Percentiles rank a stretch among this genome's conserved stretches.
Conservation (phyloP, 768 basidiomycete species). For the Pulveroboletus sp. region DNA sequence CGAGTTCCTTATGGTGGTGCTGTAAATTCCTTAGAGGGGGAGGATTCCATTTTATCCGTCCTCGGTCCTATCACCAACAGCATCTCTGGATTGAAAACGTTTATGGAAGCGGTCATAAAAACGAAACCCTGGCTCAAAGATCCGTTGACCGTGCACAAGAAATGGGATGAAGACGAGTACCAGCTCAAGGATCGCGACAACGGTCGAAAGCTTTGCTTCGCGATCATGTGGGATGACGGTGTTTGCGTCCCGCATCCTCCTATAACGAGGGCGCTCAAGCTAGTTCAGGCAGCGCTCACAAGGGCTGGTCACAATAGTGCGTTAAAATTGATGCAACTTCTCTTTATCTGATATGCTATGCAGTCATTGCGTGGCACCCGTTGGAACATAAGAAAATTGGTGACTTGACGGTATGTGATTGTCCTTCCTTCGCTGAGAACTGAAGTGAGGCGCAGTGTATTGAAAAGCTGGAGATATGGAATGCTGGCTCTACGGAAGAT, state of each 20-base stretch:
- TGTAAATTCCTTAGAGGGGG: slow-evolving; percentile 64
- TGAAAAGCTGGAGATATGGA: slow-evolving; percentile 41
- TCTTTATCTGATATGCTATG: background rate
- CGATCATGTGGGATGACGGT: slow-evolving; percentile 67
- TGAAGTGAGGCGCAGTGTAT: background rate
- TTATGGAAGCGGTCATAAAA: slow-evolving; percentile 62
- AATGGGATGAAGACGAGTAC: slow-evolving; percentile 62
- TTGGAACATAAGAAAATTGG: slow-evolving; percentile 49
- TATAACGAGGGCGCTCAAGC: slow-evolving; percentile 55
- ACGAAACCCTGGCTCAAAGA: slow-evolving; percentile 66
- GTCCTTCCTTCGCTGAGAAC: background rate
- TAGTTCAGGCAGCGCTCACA: slow-evolving; percentile 52
- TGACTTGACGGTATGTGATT: slow-evolving; percentile 36
- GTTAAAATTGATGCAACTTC: slow-evolving; percentile 2
- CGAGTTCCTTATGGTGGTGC: slow-evolving; percentile 72
- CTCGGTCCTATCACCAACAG: slow-evolving; percentile 68
- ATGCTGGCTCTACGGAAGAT: slow-evolving; percentile 49
- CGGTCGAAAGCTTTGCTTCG: slow-evolving; percentile 53
- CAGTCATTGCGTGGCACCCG: slow-evolving; percentile 72
- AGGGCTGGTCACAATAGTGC: slow-evolving; percentile 65
- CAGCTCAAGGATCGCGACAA: slow-evolving; percentile 54
- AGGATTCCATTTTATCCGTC: slow-evolving; percentile 69
- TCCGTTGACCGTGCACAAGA: slow-evolving; percentile 53
- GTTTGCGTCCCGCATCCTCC: slow-evolving; percentile 63
- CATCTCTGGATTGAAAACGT: slow-evolving; percentile 58